These are phyloP conservation scores for Epichloe coenophiala DNA, from an alignment of 2,329 filamentous ascomycete genomes.

Conservation along the genomic window DNA sequence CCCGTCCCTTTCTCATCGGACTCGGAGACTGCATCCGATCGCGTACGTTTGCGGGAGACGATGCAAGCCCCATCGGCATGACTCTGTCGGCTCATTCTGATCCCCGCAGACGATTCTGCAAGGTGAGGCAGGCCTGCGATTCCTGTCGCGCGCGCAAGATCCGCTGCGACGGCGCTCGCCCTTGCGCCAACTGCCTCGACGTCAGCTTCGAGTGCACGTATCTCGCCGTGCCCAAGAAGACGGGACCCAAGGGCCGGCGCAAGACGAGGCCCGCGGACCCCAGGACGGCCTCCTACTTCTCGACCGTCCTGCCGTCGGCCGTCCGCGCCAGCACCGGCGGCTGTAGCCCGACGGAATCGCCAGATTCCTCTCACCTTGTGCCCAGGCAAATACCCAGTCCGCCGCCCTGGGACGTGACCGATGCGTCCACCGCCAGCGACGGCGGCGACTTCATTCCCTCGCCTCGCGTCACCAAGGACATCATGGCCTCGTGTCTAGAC, in stretches of 20 bases:
- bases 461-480: constrained; percentile 1
- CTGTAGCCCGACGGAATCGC: neutral
- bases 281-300: constrained; percentile 1
- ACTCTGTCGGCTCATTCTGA: neutral
- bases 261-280: neutral
- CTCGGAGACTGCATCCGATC: too few species aligned
- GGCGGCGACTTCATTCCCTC: constrained; percentile 3
- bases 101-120: constrained; percentile 6
- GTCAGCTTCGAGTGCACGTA: constrained; percentile 14
- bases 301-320: neutral
- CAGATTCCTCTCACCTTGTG: neutral
- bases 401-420: neutral
- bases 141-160: constrained; percentile 17
- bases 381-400: neutral
- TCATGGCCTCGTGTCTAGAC: constrained; percentile 15
- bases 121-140: constrained; percentile 18
- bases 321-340: neutral
- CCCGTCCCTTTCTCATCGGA: too few species aligned
- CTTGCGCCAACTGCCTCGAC: constrained; percentile 15
- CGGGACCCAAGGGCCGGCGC: constrained; percentile 14
- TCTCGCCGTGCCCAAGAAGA: constrained; percentile 18
- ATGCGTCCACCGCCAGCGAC: constrained; percentile 4
- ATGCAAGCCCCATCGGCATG: constrained; percentile 2
- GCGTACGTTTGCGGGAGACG: neutral
- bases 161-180: constrained; percentile 15